These are phyloP conservation scores for Collybia mongolica DNA, from an alignment of 768 basidiomycete species.

Conservation along the genomic window DNA sequence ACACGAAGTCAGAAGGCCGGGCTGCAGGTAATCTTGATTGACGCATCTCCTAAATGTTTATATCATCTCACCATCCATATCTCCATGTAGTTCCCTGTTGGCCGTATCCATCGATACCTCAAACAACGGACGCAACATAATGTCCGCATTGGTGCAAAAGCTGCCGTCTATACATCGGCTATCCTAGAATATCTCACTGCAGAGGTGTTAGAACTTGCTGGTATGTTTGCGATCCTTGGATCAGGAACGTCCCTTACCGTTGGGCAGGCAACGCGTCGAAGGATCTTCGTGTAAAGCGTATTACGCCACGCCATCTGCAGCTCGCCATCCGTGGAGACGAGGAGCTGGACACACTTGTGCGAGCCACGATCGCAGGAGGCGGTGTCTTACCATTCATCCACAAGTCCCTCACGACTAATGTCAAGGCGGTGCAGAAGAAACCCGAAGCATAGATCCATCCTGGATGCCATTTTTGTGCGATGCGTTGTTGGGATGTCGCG, in stretches of 20 bases:
- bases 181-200: slow-evolving; percentile 96
- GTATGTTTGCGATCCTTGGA: slow-evolving; percentile 40
- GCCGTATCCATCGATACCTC: slow-evolving; percentile 95
- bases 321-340: slow-evolving; percentile 97
- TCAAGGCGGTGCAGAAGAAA: slow-evolving; percentile 48
- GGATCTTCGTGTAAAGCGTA: slow-evolving; percentile 95
- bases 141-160: slow-evolving; percentile 95
- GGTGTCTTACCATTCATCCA: slow-evolving; percentile 89
- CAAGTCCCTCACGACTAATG: slow-evolving; percentile 67
- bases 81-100: slow-evolving; percentile 81
- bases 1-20: slow-evolving; percentile 85
- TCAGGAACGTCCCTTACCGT: background rate
- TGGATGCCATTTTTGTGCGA: background rate
- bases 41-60: background rate
- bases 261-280: slow-evolving; percentile 89
- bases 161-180: slow-evolving; percentile 94
- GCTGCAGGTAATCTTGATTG: slow-evolving; percentile 58
- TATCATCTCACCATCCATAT: background rate
- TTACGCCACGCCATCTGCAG: slow-evolving; percentile 94
- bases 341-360: slow-evolving; percentile 93
- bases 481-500: background rate
- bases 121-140: slow-evolving; percentile 93
- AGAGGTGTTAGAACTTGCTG: slow-evolving; percentile 93
- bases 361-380: slow-evolving; percentile 91
- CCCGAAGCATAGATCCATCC: slow-evolving; percentile 23